phyloP scores from a whole-genome alignment of 2,329 filamentous ascomycete species.

The Exutisphaerella laricina region DNA sequence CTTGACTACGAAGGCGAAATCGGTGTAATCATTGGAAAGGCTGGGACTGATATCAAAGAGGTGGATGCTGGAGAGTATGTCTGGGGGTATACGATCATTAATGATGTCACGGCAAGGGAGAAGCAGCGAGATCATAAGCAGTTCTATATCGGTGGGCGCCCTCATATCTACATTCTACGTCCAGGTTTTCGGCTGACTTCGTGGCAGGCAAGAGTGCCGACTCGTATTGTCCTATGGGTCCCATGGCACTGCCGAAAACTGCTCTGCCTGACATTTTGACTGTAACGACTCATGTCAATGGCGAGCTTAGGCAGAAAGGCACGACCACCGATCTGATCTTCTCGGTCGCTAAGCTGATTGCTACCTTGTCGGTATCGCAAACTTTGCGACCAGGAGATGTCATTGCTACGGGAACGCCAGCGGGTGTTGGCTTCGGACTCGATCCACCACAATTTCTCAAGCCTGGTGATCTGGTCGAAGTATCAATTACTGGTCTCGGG shows the following conservation, averaged over 20 bases:
- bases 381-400: neutral
- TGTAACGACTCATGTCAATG: slow-evolving; percentile 20
- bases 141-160: slow-evolving; percentile 54
- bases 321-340: slow-evolving; percentile 38
- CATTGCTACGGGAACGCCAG: slow-evolving; percentile 21
- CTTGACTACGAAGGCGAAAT: slow-evolving; percentile 55
- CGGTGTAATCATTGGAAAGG: slow-evolving; percentile 51
- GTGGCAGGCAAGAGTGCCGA: no score
- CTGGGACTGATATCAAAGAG: slow-evolving; percentile 42
- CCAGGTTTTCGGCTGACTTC: no score
- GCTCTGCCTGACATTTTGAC: slow-evolving; percentile 39
- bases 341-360: neutral
- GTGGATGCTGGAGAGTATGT: slow-evolving; percentile 47
- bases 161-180: slow-evolving; percentile 37
- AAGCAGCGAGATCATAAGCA: slow-evolving; percentile 51
- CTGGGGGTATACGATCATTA: slow-evolving; percentile 54
- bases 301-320: slow-evolving; percentile 30
- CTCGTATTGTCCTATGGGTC: no score
- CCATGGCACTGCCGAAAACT: slow-evolving; percentile 46
- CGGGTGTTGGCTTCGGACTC: slow-evolving; percentile 47
- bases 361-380: neutral
- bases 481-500: slow-evolving; percentile 42
- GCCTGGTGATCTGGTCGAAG: slow-evolving; percentile 39
- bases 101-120: slow-evolving; percentile 53
- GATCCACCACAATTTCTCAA: slow-evolving; percentile 41